A percentile compares a stretch with the other conserved stretches of the same genome.
Evolutionary conservation across 2,329 filamentous ascomycete species (phyloP).

Genomic region (Trichoderma atroviride): DNA sequence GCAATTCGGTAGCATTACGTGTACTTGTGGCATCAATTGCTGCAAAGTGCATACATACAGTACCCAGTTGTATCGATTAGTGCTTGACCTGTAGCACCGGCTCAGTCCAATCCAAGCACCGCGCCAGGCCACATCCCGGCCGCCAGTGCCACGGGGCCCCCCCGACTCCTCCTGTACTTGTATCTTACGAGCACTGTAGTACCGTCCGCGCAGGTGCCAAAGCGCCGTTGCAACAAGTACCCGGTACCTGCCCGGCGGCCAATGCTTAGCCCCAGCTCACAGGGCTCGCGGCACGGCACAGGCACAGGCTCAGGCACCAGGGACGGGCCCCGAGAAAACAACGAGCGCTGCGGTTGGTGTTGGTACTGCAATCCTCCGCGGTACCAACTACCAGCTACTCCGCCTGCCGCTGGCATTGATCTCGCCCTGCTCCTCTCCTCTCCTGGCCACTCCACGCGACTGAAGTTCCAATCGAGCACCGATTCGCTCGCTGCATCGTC

Average conservation of each 20-base stretch:
- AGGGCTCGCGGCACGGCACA: constrained; percentile 4
- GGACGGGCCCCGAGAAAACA: constrained; percentile 4
- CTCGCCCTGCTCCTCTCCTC: not conserved
- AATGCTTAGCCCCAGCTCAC: constrained; percentile 10
- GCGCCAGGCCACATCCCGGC: constrained; percentile 8
- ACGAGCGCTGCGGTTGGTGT: not conserved
- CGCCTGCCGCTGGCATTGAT: not conserved
- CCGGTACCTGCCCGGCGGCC: not conserved
- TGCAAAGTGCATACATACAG: not conserved
- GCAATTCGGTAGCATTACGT: not conserved
- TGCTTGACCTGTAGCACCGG: not conserved
- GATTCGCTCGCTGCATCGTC: not conserved
- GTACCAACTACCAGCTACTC: not conserved
- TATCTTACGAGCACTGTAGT: not conserved
- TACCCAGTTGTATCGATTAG: not conserved
- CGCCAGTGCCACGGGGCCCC: constrained; percentile 17
- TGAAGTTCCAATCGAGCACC: not conserved
- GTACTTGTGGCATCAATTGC: not conserved
- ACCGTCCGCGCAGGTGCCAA: not conserved
- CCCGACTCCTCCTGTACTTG: constrained; percentile 12
- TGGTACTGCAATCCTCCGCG: not conserved
- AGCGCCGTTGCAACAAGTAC: not conserved
- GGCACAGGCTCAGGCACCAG: constrained; percentile 11
- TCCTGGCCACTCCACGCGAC: constrained; percentile 4
- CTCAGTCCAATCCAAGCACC: not conserved